A percentile compares a stretch with the other conserved stretches of the same genome.
phyloP scores from a whole-genome alignment of 208 protist genomes.

The Acanthamoeba castellanii region DNA sequence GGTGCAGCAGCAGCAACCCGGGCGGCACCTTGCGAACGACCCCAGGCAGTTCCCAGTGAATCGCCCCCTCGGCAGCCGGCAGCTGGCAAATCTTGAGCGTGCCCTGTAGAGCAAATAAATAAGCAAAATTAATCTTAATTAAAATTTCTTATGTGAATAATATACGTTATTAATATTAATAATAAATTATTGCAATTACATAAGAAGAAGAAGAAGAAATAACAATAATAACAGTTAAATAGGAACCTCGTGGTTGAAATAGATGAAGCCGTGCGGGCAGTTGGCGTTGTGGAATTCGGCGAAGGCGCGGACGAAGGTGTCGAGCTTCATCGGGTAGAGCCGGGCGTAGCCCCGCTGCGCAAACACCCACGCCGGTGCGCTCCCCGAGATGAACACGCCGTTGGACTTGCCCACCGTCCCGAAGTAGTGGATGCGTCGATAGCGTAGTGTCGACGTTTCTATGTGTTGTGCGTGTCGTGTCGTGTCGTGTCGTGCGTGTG shows the following conservation, averaged over 20 bases:
- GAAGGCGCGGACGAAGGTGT: constrained; percentile 36
- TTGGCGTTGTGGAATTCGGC: constrained; percentile 73
- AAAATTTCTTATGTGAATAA: no score
- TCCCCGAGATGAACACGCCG: constrained; percentile 61
- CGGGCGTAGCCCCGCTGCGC: constrained; percentile 50
- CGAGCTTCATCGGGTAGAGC: constrained; percentile 70
- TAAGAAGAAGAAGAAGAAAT: not conserved
- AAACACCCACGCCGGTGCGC: constrained; percentile 46
- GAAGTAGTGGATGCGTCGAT: constrained; percentile 50
- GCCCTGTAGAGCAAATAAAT: not conserved
- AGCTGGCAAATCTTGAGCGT: constrained; percentile 74
- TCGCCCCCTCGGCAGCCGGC: not conserved
- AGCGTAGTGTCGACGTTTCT: not conserved
- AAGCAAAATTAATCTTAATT: no score
- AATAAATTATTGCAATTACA: not conserved
- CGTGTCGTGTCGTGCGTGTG: no score
- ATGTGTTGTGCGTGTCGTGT: not conserved
- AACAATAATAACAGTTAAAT: not conserved
- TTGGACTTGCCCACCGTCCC: not conserved
- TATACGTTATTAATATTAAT: no score
- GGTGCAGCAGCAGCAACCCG: not conserved
- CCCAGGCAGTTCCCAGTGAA: constrained; percentile 13
- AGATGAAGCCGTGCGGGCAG: constrained; percentile 68
- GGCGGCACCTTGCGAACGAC: constrained; percentile 44
- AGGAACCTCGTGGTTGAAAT: constrained; percentile 49